Base-by-base conservation (phyloP, 208 protist species). In the Kentomonas sorsogonicus region DNA sequence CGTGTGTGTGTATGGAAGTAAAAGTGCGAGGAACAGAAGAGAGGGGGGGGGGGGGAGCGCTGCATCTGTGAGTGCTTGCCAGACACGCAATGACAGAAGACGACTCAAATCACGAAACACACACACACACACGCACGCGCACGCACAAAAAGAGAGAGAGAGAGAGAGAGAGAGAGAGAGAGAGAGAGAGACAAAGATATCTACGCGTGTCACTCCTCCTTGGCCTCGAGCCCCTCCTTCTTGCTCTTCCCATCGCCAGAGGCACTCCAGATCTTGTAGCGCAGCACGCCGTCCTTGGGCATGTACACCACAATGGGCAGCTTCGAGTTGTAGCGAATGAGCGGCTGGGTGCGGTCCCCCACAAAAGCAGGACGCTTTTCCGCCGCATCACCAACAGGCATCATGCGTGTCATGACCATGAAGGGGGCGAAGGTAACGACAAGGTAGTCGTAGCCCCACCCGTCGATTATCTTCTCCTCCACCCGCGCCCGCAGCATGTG, bases 391-490 rank as follows among this genome's bases (percentile, higher is more conserved):
- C 61, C 51, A 27, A 72, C 58, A 20, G 41, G 43, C 33, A 20
- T 22, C 40, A 30, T n/a, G 39, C 46, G 55, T 39, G 45, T 34
- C 20, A 48, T 74, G 46, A 39, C 47, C 2, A 46, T 41, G 3
- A 43, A 56, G 36, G 39, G 45, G 15, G 51, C 60, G 34, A 74
- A 48, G 0, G 36, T 50, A 33, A 66, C 60, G n/a, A 58, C 47
- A 46, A 64, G 59, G 53, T 74, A 74, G 30, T 2, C 33, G 48
- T 74, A 74, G 20, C 60, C 71, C 76, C 76, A 82, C n/a, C 69
- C 74, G n/a, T 52, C 0, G 22, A 91, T 72, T 6, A 22, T 66
- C 62, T 81, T 64, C 52, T 76, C 66, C 61, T 80, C 67, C 23
- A 91, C 50, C 22, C 30, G 72, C 41, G 74, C 83, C 22, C 53